phyloP scores from a whole-genome alignment of 2,329 filamentous ascomycete genomes.

The Apiospora marii region DNA sequence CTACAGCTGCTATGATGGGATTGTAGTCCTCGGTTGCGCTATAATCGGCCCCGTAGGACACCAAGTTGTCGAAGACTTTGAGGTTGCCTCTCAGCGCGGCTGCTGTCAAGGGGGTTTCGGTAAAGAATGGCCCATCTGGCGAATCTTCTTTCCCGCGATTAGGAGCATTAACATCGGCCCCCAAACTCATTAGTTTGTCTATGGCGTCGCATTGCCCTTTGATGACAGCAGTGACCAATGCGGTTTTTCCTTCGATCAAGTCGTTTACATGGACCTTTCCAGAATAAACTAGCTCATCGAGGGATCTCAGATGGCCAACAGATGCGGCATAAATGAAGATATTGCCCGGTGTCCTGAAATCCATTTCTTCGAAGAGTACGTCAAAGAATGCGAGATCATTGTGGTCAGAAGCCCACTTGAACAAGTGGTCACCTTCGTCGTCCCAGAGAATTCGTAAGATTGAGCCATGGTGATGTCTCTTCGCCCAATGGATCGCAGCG shows the following conservation, averaged over 20 bases:
- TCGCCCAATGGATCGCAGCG: background rate
- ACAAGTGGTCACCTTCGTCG: background rate
- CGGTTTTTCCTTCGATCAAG: background rate
- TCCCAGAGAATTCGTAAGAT: background rate
- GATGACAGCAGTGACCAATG: background rate
- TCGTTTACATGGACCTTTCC: background rate
- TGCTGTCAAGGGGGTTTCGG: background rate
- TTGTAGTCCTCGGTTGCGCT: too few species aligned
- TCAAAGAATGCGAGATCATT: background rate
- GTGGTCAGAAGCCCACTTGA: background rate
- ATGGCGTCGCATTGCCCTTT: background rate
- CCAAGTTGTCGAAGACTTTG: background rate
- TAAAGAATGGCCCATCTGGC: too few species aligned
- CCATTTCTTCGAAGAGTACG: background rate
- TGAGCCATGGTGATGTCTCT: background rate
- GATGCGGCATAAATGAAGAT: background rate
- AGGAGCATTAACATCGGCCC: background rate
- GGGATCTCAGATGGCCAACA: background rate
- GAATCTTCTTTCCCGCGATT: too few species aligned
- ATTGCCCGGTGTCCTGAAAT: background rate
- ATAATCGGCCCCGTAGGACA: background rate
- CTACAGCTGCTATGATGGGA: background rate
- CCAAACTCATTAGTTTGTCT: background rate
- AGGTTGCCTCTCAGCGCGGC: background rate
- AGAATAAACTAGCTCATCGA: background rate